Evolutionary conservation across 129 eudicot species (phyloP), one percentile per base, ranked within the genome.

Genomic region (Deinandra increscens): DNA sequence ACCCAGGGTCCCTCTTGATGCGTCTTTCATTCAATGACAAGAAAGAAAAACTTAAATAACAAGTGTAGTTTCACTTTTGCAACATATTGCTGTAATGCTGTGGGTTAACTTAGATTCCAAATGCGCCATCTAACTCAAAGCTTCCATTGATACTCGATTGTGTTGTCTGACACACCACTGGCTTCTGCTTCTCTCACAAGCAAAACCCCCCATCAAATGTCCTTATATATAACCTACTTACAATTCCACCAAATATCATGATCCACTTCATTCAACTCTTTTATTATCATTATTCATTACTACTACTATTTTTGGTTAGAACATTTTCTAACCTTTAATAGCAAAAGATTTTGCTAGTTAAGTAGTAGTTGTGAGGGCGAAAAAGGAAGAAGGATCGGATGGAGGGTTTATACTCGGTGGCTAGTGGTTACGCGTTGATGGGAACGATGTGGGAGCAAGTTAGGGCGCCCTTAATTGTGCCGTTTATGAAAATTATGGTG

Each of bases 391-490:
- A 14, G 9, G 50, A 84, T 84, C n/a, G 9, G 50, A 84, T 84
- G 88, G 85, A 84, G 20, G 15, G 50, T 31, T 11, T 49, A 26
- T 7, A 38, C n/a, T 39, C 70, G 12, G 39, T 64, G 7, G 63
- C 60, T 31, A 81, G 81, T 31, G 80, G 81, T 11, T 14, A 26
- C 6, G 80, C 45, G 41, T 82, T 76, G 36, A 37, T 80, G 13
- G 77, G 77, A 33, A 15, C 75, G 13, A 69, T 88, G 11, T 85
- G 93, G 96, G 77, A 74, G 69, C 87, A 84, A 73, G 68, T 69
- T 11, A 88, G 69, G 74, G 80, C 77, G 10, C 96, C 96, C 18
- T 22, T 91, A 37, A 75, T 91, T 1, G 94, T 88, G 68, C 96
- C 94, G 0, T 51, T 87, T 75, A 78, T 91, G 66, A 82, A 69